Evolutionary conservation across 2,329 filamentous ascomycete species (phyloP), one percentile per base, ranked within the genome.

Genomic region (Alternaria atra): DNA sequence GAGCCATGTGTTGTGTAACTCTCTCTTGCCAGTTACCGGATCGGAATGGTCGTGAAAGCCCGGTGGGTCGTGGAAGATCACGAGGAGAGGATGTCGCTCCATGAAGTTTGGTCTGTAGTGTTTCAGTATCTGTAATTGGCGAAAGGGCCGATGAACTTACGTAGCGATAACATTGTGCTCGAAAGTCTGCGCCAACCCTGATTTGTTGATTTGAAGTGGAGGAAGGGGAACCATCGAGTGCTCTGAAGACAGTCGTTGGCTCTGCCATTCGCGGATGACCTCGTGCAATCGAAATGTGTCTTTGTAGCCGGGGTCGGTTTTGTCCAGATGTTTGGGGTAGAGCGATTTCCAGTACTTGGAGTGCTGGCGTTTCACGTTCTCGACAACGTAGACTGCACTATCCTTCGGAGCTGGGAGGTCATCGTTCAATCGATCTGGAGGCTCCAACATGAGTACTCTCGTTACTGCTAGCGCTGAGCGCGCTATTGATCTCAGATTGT

Each of bases 361-460:
- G 67, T 90, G 88, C 44, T 85, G 81, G 46, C 81, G 80, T 61
- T 86, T 83, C 6, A 90, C 89, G 27, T 84, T 79, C 55, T 86
- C 80, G 2, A 90, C 82, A 2, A 85, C 85, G 32, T 84, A 80
- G 2, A 89, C 81, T n/a, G 84, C 87, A 55, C 66, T 73, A 40
- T 79, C 75, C 8, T 80, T 77, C 0, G 85, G 85, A 2, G 86
- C 81, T 6, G 79, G 72, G 1, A 81, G 80, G 7, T 81, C 77
- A 39, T 75, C 70, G 50, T 77, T 77, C 13, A 89, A 76, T 52
- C 86, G 83, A 58, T 89, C 87, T 3, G 95, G 95, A 10, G 94
- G 92, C 73, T 99, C 94, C 23, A 95, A 93, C 93, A 99, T 98
- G 44, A 99, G 84, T 0, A 94, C 97, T 61, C 89, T 89, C 1